Percentiles rank a stretch among this genome's conserved stretches.
phyloP scores from a whole-genome alignment of 2,329 filamentous ascomycete species.

The Drechslerella dactyloides region DNA sequence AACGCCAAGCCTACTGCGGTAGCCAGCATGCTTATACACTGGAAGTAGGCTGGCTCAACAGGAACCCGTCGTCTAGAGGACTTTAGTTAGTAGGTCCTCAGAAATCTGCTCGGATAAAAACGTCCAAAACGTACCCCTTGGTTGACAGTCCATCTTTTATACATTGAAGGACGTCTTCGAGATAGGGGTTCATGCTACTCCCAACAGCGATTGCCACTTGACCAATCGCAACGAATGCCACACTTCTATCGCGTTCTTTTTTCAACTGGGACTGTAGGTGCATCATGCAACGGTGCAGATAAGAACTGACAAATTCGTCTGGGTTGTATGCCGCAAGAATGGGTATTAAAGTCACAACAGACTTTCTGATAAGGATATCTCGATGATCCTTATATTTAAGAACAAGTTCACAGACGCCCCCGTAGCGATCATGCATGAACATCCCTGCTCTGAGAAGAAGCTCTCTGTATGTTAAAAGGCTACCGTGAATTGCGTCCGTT shows the following conservation, averaged over 20 bases:
- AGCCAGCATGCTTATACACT: slow-evolving; percentile 95
- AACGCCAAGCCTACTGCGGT: slow-evolving; percentile 94
- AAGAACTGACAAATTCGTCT: slow-evolving; percentile 82
- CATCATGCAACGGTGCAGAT: slow-evolving; percentile 95
- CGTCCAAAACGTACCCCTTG: slow-evolving; percentile 51
- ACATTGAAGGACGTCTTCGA: slow-evolving; percentile 91
- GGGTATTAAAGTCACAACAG: slow-evolving; percentile 88
- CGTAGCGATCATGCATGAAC: slow-evolving; percentile 98
- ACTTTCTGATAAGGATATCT: slow-evolving; percentile 83
- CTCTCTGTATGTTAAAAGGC: slow-evolving; percentile 88
- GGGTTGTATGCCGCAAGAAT: slow-evolving; percentile 92
- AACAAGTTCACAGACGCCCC: slow-evolving; percentile 89
- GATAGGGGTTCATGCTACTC: slow-evolving; percentile 90
- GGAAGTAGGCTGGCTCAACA: slow-evolving; percentile 58
- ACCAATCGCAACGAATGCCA: slow-evolving; percentile 93
- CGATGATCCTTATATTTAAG: slow-evolving; percentile 91
- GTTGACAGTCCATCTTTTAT: slow-evolving; percentile 75
- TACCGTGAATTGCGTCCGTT: slow-evolving; percentile 90
- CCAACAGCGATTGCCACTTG: slow-evolving; percentile 96
- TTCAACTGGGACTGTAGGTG: slow-evolving; percentile 93
- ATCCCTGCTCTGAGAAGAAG: slow-evolving; percentile 93
- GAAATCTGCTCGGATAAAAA: background rate
- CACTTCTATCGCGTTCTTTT: slow-evolving; percentile 82
- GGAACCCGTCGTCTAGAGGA: slow-evolving; percentile 40
- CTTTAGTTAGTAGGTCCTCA: slow-evolving; percentile 10